Evolutionary conservation across 345 rosid species (phyloP), one percentile per base, ranked within the genome.

Genomic region (Gossypium turneri): DNA sequence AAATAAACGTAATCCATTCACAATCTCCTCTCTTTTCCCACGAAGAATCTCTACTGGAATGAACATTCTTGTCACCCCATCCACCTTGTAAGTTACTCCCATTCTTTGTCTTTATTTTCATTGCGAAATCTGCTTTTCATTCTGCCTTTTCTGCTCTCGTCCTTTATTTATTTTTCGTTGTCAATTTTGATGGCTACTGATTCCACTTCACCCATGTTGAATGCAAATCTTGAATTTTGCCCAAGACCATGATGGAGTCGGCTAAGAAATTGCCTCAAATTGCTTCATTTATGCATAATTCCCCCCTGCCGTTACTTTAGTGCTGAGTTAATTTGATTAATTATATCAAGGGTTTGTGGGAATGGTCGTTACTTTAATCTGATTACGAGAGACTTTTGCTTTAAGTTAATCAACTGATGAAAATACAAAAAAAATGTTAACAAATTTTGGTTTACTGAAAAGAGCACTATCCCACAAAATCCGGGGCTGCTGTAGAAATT

Each of bases 1-100:
- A 25, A 44, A 4, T 5, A 16, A 45, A 9, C 12, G 7, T 5
- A 67, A 19, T 45, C 2, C 55, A 53, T 45, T 17, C 56, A 67
- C 2, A 47, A 67, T 67, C 19, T 22, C 56, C 41, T 22, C 45
- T 24, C 41, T 7, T 67, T 20, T 66, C 25, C 7, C 2, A 67
- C 38, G 41, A 20, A 2, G 70, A 44, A 66, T 20, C 53, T 45
- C 55, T 19, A 6, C 34, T 20, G 53, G 70, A 45, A 67, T 67
- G 71, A 45, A 67, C 25, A 67, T 67, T 67, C 72, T 24, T 24
- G 12, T 8, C 72, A 47, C 38, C 57, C 24, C 19, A 24, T 67
- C 20, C 20, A 8, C 43, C 19, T 52, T 68, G 72, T 68, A 48
- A 68, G 72, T 68, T 68, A 12, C 15, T 13, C 43, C 72, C 72